Conservation (phyloP, 352 stramenopile genomes). For the Blastocystis sp. region DNA sequence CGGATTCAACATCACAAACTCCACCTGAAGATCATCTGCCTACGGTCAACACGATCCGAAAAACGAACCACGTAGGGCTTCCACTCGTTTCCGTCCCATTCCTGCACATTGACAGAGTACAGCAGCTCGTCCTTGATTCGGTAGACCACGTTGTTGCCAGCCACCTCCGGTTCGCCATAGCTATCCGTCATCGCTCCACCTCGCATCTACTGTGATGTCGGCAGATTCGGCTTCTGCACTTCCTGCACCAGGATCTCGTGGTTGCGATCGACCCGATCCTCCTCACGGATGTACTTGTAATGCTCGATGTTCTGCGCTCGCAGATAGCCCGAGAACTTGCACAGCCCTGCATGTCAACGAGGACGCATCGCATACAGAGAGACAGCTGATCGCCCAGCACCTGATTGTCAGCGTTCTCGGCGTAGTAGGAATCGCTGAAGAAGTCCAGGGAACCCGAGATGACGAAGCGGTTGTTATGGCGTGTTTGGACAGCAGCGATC, state of each 20-base stretch:
- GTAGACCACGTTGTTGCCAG: slow-evolving; percentile 82
- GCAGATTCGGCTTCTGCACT: slow-evolving; percentile 76
- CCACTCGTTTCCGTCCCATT: slow-evolving; percentile 76
- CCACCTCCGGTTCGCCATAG: slow-evolving; percentile 75
- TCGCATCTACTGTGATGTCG: slow-evolving; percentile 69
- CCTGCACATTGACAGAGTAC: slow-evolving; percentile 81
- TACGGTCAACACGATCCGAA: slow-evolving; percentile 31
- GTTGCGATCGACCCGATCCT: slow-evolving; percentile 68
- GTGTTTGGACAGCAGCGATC: slow-evolving; percentile 77
- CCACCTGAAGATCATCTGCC: slow-evolving; percentile 79
- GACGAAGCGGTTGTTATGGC: slow-evolving; percentile 82
- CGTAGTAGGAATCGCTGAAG: slow-evolving; percentile 79
- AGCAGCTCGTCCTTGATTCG: slow-evolving; percentile 85
- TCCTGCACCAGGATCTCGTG: slow-evolving; percentile 82
- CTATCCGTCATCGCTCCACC: background rate
- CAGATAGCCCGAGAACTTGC: slow-evolving; percentile 79
- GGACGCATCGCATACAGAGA: slow-evolving; percentile 68
- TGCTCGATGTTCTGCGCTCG: slow-evolving; percentile 79
- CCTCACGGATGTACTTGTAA: slow-evolving; percentile 69
- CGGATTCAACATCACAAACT: slow-evolving; percentile 88
- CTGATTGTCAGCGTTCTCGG: slow-evolving; percentile 27
- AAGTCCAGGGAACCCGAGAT: slow-evolving; percentile 78
- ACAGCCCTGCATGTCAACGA: slow-evolving; percentile 67
- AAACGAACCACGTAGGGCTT: slow-evolving; percentile 68
- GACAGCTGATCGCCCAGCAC: slow-evolving; percentile 71